Conservation (phyloP, 495 filamentous ascomycete genomes). For the Chaetomium tenue region DNA sequence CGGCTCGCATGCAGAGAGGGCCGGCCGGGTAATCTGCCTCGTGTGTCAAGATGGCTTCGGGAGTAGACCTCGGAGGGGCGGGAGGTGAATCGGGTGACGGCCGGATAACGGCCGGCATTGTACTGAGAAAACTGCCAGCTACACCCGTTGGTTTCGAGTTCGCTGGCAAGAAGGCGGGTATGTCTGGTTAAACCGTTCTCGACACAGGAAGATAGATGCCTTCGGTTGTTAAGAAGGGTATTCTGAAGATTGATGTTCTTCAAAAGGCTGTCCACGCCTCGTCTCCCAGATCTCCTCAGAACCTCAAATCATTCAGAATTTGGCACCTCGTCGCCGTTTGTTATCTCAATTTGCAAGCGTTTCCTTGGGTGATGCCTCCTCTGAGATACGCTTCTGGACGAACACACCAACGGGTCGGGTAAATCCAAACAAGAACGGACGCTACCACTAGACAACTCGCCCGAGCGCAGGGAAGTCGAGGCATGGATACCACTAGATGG, state of each 20-base stretch:
- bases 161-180: conserved; percentile 10
- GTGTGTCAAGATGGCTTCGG: conserved; percentile 38
- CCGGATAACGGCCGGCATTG: conserved; percentile 28
- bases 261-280: not conserved
- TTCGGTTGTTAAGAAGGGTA: not conserved
- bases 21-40: conserved; percentile 41
- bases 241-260: not conserved
- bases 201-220: conserved; percentile 5
- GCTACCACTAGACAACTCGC: not conserved
- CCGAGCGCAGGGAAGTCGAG: not conserved
- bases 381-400: not conserved
- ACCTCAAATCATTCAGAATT: not conserved
- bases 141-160: conserved; percentile 22
- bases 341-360: not conserved
- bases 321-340: not conserved
- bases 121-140: conserved; percentile 15
- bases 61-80: conserved; percentile 28
- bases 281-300: not conserved
- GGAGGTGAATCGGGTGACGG: conserved; percentile 18
- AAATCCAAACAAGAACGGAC: conserved; percentile 19
- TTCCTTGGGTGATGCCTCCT: not conserved
- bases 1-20: conserved; percentile 28
- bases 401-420: conserved; percentile 23
- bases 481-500: not conserved
- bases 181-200: not conserved